Evolutionary conservation across 1,284 basidiomycete genomes (phyloP), one percentile per base, ranked within the genome.

Genomic region (Chondrostereum purpureum): DNA sequence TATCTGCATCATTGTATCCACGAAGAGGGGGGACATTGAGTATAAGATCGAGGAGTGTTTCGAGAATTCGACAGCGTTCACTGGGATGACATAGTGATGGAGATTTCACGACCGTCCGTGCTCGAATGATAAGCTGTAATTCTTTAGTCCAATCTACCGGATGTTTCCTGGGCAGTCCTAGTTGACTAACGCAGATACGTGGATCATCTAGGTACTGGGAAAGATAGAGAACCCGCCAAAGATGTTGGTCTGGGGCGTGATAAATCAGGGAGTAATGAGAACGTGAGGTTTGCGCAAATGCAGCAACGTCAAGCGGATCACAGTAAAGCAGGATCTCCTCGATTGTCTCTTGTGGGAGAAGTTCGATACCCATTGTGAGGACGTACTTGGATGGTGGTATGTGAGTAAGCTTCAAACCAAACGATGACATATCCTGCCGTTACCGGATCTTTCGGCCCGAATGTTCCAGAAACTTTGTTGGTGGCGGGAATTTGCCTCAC

Each of bases 141-240:
- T 70, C 66, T 3, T 43, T 50, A 53, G 61, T 72, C 82, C 82
- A 85, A 51, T 78, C 62, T n/a, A 80, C 52, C 4, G 50, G 58
- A 0, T 51, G 43, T 31, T 23, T n/a, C 3, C 56, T 56, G 1
- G 55, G 56, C 1, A 45, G 40, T 1, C 81, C 79, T 5, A 72
- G 59, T 4, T 62, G 60, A 2, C 65, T 68, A 4, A 73, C 53
- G 42, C 78, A 73, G 17, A 43, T 45, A 3, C 77, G 64, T 1
- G 74, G 80, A 52, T 85, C 80, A 46, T 85, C 82, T 38, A 82
- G 65, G 0, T 68, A 66, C 50, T 79, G 72, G 0, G 58, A 47
- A 38, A 85, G 74, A 56, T 84, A 86, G 1, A 85, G 64, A 12
- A 58, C 62, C 3, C 79, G 70, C 83, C 83, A 86, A 39, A 86